Evolutionary conservation across 202 grass and related monocot genomes (phyloP).

Genomic region (Schoenoplectus triqueter): DNA sequence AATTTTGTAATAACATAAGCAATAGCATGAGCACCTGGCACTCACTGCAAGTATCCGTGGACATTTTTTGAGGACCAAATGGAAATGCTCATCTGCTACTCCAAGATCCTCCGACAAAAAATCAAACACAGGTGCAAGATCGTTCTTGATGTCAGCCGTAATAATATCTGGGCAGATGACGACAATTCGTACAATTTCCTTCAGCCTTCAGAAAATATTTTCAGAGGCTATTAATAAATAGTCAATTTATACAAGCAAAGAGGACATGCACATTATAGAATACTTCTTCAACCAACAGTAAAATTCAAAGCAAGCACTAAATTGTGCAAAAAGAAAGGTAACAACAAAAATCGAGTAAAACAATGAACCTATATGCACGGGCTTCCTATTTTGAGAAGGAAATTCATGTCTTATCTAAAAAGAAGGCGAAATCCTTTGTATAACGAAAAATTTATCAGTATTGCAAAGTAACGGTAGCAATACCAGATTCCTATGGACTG

Average conservation of each 20-base stretch:
- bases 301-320: not conserved
- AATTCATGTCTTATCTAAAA: not conserved
- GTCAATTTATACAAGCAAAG: not conserved
- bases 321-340: not conserved
- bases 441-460: not conserved
- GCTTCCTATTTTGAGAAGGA: not conserved
- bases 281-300: not conserved
- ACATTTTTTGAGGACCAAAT: slow-evolving; percentile 64
- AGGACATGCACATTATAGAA: not conserved
- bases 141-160: slow-evolving; percentile 52
- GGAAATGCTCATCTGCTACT: slow-evolving; percentile 45
- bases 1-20: not conserved
- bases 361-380: not conserved
- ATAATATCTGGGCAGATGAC: slow-evolving; percentile 73
- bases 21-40: slow-evolving; percentile 42
- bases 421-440: not conserved
- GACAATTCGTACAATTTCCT: slow-evolving; percentile 64
- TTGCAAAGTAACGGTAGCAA: not conserved
- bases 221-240: not conserved
- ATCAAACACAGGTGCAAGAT: slow-evolving; percentile 68
- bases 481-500: slow-evolving; percentile 68
- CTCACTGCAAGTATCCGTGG: slow-evolving; percentile 57
- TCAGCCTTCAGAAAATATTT: slow-evolving; percentile 40
- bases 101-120: slow-evolving; percentile 72
- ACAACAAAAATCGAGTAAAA: not conserved